Percentiles rank a stretch among this genome's conserved stretches.
These are phyloP conservation scores for Pyrenophora tritici-repentis DNA, from an alignment of 2,329 filamentous ascomycete genomes.

Conservation along the genomic window DNA sequence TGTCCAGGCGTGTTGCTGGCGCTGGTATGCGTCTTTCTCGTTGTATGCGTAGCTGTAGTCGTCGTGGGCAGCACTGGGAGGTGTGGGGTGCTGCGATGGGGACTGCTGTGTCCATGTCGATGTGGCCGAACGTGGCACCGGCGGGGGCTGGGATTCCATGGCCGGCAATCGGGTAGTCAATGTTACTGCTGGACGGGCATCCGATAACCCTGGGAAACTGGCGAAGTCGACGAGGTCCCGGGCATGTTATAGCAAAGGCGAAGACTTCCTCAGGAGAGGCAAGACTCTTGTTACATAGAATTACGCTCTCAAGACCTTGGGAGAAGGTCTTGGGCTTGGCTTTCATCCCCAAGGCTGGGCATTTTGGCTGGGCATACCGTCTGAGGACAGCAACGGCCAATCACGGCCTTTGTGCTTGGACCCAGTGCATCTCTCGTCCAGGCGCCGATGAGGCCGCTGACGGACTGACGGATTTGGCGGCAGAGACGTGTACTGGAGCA, in stretches of 20 bases:
- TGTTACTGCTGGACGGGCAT: slow-evolving; percentile 36
- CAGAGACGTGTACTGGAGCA: slow-evolving; percentile 17
- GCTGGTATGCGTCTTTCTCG: slow-evolving; percentile 32
- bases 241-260: slow-evolving; percentile 44
- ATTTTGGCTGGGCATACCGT: slow-evolving; percentile 24
- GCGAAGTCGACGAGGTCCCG: slow-evolving; percentile 27
- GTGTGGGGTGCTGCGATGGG: slow-evolving; percentile 16
- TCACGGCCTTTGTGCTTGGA: slow-evolving; percentile 17
- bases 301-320: slow-evolving; percentile 40
- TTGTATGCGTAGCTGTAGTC: slow-evolving; percentile 26
- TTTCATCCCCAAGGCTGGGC: slow-evolving; percentile 36
- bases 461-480: slow-evolving; percentile 39
- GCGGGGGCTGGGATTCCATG: slow-evolving; percentile 42
- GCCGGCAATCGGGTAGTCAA: slow-evolving; percentile 24
- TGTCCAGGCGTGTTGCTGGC: slow-evolving; percentile 17
- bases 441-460: slow-evolving; percentile 30
- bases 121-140: slow-evolving; percentile 34
- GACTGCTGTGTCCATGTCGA: slow-evolving; percentile 23
- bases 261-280: slow-evolving; percentile 41
- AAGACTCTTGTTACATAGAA: slow-evolving; percentile 42
- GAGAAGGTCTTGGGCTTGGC: slow-evolving; percentile 40
- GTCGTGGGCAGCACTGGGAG: slow-evolving; percentile 14
- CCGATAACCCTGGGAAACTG: slow-evolving; percentile 25
- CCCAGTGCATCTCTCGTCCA: slow-evolving; percentile 10
- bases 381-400: slow-evolving; percentile 26